Evolutionary conservation across 108 stramenopile species (phyloP), one percentile per base, ranked within the genome.

Genomic region (Pseudonitzschia multiseries): DNA sequence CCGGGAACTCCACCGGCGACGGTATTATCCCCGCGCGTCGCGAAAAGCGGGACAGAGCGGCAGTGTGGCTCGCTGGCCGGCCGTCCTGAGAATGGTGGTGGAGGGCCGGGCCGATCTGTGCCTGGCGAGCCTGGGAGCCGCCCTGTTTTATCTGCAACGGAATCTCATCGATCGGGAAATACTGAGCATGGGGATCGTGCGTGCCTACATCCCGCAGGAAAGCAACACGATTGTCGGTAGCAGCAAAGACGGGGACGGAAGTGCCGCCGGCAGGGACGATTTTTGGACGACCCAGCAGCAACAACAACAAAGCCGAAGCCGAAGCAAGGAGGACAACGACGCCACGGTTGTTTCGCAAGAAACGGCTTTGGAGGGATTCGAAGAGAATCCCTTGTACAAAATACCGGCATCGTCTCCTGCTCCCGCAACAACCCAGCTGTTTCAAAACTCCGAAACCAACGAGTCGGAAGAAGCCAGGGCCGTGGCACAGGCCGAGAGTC

Each of bases 121-220:
- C 21, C 59, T 97, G 0, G 78, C 89, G 0, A 89, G 95, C 22
- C 85, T 97, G 71, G 98, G 97, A 14, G 97, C 95, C 24, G 88
- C 84, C 17, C 72, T 96, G 32, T 96, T 79, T 75, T 95, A 95
- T 77, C 84, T 97, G n/a, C 93, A 94, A 75, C 84, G 96, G 22
- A 87, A 86, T 72, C 81, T 99, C 53, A 87, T 98, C 52, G 98
- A 99, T 82, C 80, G 75, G 32, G 97, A 96, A 52, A 93, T 99
- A 41, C 67, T 98, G 57, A 85, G 85, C 65, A 94, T 97, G 96
- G 88, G 86, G n/a, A 83, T 89, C 18, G 86, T 97, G 42, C 93
- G 86, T 59, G 90, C 93, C 4, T 96, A 95, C 82, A 83, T 86
- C 21, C 93, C 96, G 21, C 50, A 52, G 18, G 44, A 50, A 26